phyloP scores from a whole-genome alignment of 1,284 basidiomycete species.

The Ceratobasidium sp. region DNA sequence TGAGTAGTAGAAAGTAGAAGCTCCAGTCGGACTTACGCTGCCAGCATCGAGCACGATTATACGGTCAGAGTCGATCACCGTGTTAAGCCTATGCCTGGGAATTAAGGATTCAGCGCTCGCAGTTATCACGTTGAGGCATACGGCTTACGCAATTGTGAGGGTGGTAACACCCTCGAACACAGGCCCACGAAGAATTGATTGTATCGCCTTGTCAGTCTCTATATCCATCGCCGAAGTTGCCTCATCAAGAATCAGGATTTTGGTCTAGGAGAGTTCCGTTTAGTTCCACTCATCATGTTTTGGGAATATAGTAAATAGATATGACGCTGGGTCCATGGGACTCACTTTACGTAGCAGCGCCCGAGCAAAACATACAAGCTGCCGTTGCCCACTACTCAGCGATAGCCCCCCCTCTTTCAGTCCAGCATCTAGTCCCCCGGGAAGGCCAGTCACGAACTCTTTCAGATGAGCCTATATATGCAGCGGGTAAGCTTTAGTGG shows the following conservation, averaged over 20 bases:
- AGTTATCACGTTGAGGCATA: not conserved
- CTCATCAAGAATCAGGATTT: slow-evolving; percentile 92
- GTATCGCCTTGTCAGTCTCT: slow-evolving; percentile 89
- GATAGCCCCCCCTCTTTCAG: slow-evolving; percentile 87
- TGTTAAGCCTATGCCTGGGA: slow-evolving; percentile 85
- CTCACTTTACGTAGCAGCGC: slow-evolving; percentile 77
- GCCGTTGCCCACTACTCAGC: slow-evolving; percentile 86
- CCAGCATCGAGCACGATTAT: slow-evolving; percentile 89
- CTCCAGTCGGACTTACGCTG: slow-evolving; percentile 62
- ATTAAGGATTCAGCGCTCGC: not conserved
- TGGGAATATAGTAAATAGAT: no score
- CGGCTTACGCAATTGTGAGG: slow-evolving; percentile 80
- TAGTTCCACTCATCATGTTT: no score
- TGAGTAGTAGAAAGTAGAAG: slow-evolving; percentile 38
- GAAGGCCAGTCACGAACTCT: slow-evolving; percentile 77
- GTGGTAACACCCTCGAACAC: slow-evolving; percentile 81
- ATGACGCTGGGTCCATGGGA: not conserved
- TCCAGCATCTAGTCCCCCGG: slow-evolving; percentile 79
- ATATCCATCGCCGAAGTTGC: slow-evolving; percentile 90
- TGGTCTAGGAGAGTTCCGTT: slow-evolving; percentile 65
- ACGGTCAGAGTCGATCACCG: slow-evolving; percentile 88
- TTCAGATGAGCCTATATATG: slow-evolving; percentile 69
- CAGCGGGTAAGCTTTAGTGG: not conserved
- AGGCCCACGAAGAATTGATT: slow-evolving; percentile 81
- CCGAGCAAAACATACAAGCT: slow-evolving; percentile 85